Conservation (phyloP, 352 stramenopile genomes). For the Saprolegnia diclina region DNA sequence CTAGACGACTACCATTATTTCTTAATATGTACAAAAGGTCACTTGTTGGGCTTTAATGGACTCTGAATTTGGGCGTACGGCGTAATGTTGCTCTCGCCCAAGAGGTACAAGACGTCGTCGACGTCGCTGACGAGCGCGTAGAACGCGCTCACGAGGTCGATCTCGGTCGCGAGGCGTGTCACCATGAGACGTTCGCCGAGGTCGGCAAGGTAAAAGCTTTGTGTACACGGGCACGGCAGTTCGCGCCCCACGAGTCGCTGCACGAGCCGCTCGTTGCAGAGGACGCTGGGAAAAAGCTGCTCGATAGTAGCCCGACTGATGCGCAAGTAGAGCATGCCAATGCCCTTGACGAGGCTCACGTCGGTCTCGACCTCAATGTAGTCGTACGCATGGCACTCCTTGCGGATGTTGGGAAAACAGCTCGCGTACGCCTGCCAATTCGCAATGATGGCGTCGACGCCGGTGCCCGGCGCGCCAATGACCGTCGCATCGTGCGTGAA, state of each 20-base stretch:
- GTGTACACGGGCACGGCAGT: slow-evolving; percentile 50
- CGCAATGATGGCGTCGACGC: background rate
- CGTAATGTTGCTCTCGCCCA: background rate
- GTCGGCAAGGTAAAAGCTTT: slow-evolving; percentile 43
- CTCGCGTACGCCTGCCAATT: background rate
- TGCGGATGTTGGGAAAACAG: background rate
- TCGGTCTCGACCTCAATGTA: slow-evolving; percentile 27
- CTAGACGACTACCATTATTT: too few species aligned
- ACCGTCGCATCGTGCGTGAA: background rate
- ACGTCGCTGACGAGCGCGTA: background rate
- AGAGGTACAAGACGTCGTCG: background rate
- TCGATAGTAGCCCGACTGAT: slow-evolving; percentile 59
- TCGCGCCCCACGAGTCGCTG: slow-evolving; percentile 53
- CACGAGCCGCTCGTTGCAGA: slow-evolving; percentile 53
- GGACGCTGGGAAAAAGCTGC: slow-evolving; percentile 54
- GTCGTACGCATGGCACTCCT: background rate
- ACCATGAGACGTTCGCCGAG: background rate
- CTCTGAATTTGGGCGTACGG: background rate
- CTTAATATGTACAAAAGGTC: too few species aligned
- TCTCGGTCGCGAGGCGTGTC: background rate
- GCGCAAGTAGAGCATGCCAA: slow-evolving; percentile 30
- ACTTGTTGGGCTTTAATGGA: background rate
- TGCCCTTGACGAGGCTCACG: slow-evolving; percentile 27
- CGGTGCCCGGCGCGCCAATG: background rate
- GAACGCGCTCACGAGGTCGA: background rate